Evolutionary conservation across 306 rosid species (phyloP).

Genomic region (Arachis stenosperma): DNA sequence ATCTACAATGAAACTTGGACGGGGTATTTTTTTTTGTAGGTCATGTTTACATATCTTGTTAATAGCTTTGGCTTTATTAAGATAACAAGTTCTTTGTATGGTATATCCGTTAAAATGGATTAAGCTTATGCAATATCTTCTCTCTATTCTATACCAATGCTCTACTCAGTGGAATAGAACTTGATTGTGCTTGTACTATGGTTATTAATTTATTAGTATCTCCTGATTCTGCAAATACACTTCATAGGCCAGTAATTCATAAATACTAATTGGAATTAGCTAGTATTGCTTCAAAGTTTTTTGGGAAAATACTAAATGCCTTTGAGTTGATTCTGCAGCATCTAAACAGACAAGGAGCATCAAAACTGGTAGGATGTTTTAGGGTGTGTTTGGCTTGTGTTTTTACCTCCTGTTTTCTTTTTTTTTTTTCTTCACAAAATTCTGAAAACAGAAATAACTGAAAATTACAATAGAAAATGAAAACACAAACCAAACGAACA

Average conservation of each 20-base stretch:
- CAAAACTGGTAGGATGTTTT: not conserved
- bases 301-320: not conserved
- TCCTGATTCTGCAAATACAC: not conserved
- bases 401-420: too few relatives aligned
- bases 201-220: not conserved
- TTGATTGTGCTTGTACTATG: slow-evolving; percentile 27
- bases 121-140: not conserved
- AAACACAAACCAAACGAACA: too few relatives aligned
- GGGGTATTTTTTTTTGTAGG: not conserved
- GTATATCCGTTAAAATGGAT: not conserved
- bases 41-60: slow-evolving; percentile 7
- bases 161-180: not conserved
- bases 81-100: not conserved
- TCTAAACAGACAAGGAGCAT: too few relatives aligned
- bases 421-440: too few relatives aligned
- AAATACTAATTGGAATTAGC: slow-evolving; percentile 5
- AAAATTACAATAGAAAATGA: too few relatives aligned
- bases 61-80: not conserved
- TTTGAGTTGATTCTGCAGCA: not conserved
- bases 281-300: slow-evolving; percentile 7
- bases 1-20: not conserved
- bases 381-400: not conserved
- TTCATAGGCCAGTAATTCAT: slow-evolving; percentile 2
- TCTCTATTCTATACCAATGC: not conserved
- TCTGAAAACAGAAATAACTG: too few relatives aligned